Conservation (phyloP, 2,329 filamentous ascomycete species). For the Herpomyces periplanetae region DNA sequence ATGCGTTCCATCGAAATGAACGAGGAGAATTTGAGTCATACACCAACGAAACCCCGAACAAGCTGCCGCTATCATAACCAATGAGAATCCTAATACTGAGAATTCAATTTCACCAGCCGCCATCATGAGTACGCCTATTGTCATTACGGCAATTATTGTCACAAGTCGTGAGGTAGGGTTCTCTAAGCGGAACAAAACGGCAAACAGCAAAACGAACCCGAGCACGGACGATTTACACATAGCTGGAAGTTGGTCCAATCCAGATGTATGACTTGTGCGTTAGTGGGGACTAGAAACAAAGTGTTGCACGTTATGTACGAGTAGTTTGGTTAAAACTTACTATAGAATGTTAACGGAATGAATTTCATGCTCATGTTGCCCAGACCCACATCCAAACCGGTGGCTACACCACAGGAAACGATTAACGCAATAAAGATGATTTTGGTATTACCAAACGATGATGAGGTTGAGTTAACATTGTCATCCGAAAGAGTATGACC, state of each 20-base stretch:
- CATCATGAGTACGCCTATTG: constrained; percentile 79
- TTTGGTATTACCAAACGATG: too few relatives aligned
- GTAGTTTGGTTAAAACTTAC: constrained; percentile 5
- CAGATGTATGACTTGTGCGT: constrained; percentile 1
- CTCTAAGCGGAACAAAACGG: constrained; percentile 71
- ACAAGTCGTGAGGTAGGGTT: constrained; percentile 50
- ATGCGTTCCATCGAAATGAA: constrained; percentile 68
- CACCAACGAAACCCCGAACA: constrained; percentile 92
- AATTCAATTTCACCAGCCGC: constrained; percentile 80
- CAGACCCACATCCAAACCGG: constrained; percentile 71
- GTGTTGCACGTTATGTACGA: not conserved
- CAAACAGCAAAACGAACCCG: constrained; percentile 75
- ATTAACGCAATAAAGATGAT: constrained; percentile 77
- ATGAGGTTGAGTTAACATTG: too few relatives aligned
- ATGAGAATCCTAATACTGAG: constrained; percentile 41
- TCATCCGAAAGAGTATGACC: too few relatives aligned
- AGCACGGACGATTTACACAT: constrained; percentile 97
- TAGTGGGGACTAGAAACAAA: constrained; percentile 4
- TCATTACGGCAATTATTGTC: constrained; percentile 65
- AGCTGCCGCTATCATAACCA: constrained; percentile 72
- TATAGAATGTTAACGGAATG: constrained; percentile 87
- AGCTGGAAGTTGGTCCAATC: constrained; percentile 8
- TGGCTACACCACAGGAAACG: constrained; percentile 61
- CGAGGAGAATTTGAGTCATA: constrained; percentile 80
- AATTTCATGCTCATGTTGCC: constrained; percentile 87